Evolutionary conservation across 148 eudicot species (phyloP).

Genomic region (Vaccinium darrowii): DNA sequence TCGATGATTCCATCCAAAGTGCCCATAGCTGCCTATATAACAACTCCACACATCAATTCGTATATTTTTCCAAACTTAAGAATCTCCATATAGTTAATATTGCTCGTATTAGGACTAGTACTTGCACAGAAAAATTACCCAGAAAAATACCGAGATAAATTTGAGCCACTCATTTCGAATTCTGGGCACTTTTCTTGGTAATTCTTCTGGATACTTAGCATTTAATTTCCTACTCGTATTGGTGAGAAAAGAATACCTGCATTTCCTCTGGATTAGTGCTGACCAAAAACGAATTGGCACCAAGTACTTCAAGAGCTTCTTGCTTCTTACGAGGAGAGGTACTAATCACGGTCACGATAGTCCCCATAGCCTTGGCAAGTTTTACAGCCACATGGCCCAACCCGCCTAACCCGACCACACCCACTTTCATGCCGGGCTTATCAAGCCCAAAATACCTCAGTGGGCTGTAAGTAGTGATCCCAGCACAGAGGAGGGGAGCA

Average conservation of each 20-base stretch:
- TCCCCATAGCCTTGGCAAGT: conserved; percentile 31
- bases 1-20: conserved; percentile 28
- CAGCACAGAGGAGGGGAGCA: too few relatives aligned
- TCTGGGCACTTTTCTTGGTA: too few relatives aligned
- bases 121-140: too few relatives aligned
- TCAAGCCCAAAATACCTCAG: conserved; percentile 34
- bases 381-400: conserved; percentile 31
- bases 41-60: not conserved
- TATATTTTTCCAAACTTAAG: not conserved
- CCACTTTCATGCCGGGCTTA: conserved; percentile 25
- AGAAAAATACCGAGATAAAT: too few relatives aligned
- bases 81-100: not conserved
- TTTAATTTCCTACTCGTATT: too few relatives aligned
- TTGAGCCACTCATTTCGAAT: too few relatives aligned
- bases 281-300: too few relatives aligned
- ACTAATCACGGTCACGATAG: conserved; percentile 31
- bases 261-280: too few relatives aligned
- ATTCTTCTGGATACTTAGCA: too few relatives aligned
- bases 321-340: conserved; percentile 25
- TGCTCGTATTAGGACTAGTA: not conserved
- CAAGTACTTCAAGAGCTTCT: conserved; percentile 1
- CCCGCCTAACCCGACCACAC: conserved; percentile 27
- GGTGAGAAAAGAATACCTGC: too few relatives aligned
- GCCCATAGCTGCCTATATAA: conserved; percentile 24
- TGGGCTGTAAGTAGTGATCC: conserved; percentile 27